Percentiles rank a stretch among this genome's conserved stretches.
phyloP scores from a whole-genome alignment of 2,329 filamentous ascomycete species.

The Colletotrichum filicis region DNA sequence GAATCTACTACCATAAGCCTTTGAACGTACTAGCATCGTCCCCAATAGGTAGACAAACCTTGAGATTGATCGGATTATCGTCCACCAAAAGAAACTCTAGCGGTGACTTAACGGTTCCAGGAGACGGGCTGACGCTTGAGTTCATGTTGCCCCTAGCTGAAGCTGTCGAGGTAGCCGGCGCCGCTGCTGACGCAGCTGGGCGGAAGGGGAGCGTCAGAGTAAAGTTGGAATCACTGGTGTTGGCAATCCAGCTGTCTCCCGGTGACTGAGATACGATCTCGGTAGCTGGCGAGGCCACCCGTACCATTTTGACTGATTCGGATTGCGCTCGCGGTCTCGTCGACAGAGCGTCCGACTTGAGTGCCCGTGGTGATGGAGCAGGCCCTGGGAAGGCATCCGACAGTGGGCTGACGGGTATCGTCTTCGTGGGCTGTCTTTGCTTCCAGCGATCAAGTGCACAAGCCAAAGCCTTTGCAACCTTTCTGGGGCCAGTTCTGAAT shows the following conservation, averaged over 20 bases:
- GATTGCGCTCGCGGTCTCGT: conserved; percentile 22
- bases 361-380: not conserved
- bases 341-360: not conserved
- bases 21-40: too few species aligned
- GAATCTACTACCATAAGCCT: conserved; percentile 39
- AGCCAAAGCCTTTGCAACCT: conserved; percentile 36
- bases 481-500: conserved; percentile 34
- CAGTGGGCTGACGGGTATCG: conserved; percentile 1
- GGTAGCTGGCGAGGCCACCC: not conserved
- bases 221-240: conserved; percentile 5
- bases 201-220: conserved; percentile 30
- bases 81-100: conserved; percentile 46
- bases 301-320: conserved; percentile 17
- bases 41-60: not conserved
- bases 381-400: conserved; percentile 3
- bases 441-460: conserved; percentile 35
- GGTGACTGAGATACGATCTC: conserved; percentile 6
- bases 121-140: not conserved
- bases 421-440: conserved; percentile 10
- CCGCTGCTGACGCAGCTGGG: conserved; percentile 1
- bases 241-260: conserved; percentile 5
- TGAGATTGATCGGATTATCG: conserved; percentile 50
- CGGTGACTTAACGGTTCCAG: not conserved
- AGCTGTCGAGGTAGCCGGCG: not conserved
- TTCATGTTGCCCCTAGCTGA: not conserved